These are phyloP conservation scores for Pleoardoris graminearum DNA, from an alignment of 2,329 filamentous ascomycete species.

Conservation along the genomic window DNA sequence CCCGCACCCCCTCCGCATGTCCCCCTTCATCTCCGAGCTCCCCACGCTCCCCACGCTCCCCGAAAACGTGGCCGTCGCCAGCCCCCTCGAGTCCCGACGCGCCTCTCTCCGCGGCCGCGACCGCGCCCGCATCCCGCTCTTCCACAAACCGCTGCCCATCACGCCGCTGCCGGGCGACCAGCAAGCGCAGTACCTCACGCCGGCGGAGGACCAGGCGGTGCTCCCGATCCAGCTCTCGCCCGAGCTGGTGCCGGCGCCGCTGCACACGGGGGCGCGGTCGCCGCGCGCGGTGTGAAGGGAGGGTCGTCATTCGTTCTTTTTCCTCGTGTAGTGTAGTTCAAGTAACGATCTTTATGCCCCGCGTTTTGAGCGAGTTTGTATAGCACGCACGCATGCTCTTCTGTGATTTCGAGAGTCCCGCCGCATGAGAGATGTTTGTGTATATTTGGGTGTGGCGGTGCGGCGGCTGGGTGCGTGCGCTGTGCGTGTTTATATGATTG, in stretches of 20 bases:
- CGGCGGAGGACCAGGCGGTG: neutral
- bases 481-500: too few species aligned
- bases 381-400: too few species aligned
- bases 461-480: too few species aligned
- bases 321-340: too few species aligned
- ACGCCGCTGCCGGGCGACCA: slow-evolving; percentile 35
- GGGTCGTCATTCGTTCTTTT: neutral
- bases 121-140: slow-evolving; percentile 13
- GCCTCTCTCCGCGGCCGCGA: slow-evolving; percentile 2
- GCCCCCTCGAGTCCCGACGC: neutral
- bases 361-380: too few species aligned
- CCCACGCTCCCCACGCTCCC: slow-evolving; percentile 21
- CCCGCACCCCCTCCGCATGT: slow-evolving; percentile 18
- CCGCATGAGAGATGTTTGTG: too few species aligned
- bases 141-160: slow-evolving; percentile 35
- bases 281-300: neutral
- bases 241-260: neutral
- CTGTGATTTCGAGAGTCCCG: too few species aligned
- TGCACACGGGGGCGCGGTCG: neutral
- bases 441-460: too few species aligned
- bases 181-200: neutral
- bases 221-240: neutral
- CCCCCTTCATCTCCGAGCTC: slow-evolving; percentile 21
- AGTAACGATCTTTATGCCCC: too few species aligned
- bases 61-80: slow-evolving; percentile 14